Evolutionary conservation across 73 alveolate genomes (phyloP).

Genomic region (Paramecium pentaurelia): DNA sequence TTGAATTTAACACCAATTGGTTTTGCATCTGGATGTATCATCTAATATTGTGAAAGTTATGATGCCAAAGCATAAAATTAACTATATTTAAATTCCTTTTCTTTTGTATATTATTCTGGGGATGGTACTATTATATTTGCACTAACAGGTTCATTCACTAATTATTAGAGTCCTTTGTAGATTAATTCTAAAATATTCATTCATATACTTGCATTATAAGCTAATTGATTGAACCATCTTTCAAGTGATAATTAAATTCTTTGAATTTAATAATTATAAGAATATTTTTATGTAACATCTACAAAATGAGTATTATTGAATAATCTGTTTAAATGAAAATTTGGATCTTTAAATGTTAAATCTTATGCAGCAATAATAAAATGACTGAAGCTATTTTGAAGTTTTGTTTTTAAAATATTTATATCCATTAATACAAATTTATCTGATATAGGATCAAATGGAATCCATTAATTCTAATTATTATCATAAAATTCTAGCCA

Average conservation of each 20-base stretch:
- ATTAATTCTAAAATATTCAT: background rate
- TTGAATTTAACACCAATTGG: background rate
- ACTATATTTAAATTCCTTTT: conserved; percentile 31
- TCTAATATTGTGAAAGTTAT: background rate
- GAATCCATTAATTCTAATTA: background rate
- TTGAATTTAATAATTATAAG: background rate
- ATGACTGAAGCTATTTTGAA: conserved; percentile 15
- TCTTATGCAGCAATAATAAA: background rate
- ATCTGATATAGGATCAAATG: conserved; percentile 47
- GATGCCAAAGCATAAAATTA: background rate
- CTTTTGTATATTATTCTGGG: background rate
- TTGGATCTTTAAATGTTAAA: background rate
- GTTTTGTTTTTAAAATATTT: background rate
- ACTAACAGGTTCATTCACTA: background rate
- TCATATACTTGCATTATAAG: background rate
- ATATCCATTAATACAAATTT: background rate
- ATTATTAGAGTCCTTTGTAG: background rate
- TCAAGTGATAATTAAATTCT: background rate
- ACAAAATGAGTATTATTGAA: background rate
- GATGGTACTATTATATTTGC: background rate
- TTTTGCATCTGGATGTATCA: conserved; percentile 24
- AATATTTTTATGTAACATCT: background rate
- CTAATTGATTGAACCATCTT: conserved; percentile 4
- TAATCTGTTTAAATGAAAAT: background rate
- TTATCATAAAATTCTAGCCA: conserved; percentile 14